These are phyloP conservation scores for Trichoderma afroharzianum DNA, from an alignment of 2,329 filamentous ascomycete genomes.

Conservation along the genomic window DNA sequence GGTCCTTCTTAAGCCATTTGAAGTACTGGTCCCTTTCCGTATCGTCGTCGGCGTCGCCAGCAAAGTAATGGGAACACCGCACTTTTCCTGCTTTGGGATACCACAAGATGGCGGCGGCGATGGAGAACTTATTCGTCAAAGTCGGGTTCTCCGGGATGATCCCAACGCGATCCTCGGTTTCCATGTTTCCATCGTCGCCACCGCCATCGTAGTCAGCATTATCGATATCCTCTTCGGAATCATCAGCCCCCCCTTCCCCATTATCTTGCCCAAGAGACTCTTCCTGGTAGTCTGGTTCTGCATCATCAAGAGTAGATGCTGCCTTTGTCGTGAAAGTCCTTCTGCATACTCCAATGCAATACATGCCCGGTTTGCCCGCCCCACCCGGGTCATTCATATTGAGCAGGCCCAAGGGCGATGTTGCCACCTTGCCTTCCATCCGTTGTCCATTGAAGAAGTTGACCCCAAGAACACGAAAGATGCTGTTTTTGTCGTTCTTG, in stretches of 20 bases:
- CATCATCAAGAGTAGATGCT: no score
- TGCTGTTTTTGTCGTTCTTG: neutral
- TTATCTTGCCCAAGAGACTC: no score
- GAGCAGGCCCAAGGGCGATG: neutral
- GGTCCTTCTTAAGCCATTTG: neutral
- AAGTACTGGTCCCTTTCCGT: neutral
- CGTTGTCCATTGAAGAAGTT: neutral
- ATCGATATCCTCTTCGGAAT: no score
- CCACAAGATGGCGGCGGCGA: neutral
- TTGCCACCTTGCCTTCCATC: neutral
- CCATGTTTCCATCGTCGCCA: no score
- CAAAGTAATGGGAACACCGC: neutral
- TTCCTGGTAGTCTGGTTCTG: no score
- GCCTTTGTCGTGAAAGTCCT: neutral
- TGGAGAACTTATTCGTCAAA: no score
- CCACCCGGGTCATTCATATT: neutral
- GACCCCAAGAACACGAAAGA: neutral
- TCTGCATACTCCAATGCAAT: neutral
- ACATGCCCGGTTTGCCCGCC: neutral
- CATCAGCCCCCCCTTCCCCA: no score
- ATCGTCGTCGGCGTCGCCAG: neutral
- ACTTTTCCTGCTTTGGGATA: no score
- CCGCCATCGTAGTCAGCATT: no score
- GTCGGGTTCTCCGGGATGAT: no score
- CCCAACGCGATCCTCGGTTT: no score